These are phyloP conservation scores for Trichoderma hamatum DNA, from an alignment of 2,329 filamentous ascomycete species.

Conservation along the genomic window DNA sequence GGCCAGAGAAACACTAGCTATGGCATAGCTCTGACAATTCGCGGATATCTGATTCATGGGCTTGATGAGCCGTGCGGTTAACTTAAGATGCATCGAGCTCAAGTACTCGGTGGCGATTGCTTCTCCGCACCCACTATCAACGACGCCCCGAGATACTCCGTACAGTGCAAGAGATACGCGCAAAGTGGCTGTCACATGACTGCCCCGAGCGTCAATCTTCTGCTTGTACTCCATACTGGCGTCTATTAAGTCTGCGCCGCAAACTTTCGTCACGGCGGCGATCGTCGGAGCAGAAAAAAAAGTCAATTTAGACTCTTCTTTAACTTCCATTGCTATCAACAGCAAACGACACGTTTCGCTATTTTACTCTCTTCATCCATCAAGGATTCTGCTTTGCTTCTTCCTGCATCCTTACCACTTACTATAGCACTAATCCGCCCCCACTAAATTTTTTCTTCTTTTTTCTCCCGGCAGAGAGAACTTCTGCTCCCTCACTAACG, in stretches of 20 bases:
- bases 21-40: neutral
- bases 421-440: neutral
- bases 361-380: neutral
- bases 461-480: conserved; percentile 28
- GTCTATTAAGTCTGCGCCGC: neutral
- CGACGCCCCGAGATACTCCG: conserved; percentile 21
- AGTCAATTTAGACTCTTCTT: neutral
- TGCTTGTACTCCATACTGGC: neutral
- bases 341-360: neutral
- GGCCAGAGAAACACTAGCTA: neutral
- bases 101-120: neutral
- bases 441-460: conserved; percentile 18
- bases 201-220: neutral
- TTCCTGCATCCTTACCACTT: conserved; percentile 17
- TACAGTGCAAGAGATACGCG: conserved; percentile 12
- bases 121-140: neutral
- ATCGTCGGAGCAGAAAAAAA: conserved; percentile 17
- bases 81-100: neutral
- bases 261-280: conserved; percentile 13
- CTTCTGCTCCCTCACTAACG: conserved; percentile 33
- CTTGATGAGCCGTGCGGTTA: neutral
- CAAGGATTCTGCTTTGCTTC: neutral
- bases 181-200: conserved; percentile 9
- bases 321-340: neutral
- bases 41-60: neutral